phyloP scores from a whole-genome alignment of 1,284 basidiomycete species.

The Gomphus bonarii region DNA sequence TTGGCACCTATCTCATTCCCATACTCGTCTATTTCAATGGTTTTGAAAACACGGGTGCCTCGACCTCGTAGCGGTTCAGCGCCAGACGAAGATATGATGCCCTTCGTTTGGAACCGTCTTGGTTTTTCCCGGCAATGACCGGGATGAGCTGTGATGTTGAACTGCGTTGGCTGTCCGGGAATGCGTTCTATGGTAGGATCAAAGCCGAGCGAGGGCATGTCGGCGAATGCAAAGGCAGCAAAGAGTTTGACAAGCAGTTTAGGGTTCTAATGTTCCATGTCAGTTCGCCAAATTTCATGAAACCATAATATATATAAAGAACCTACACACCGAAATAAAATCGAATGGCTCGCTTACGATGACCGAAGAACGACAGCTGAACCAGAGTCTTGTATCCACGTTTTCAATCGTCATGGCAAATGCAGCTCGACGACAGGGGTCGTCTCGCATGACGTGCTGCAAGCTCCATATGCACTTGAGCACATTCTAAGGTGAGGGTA shows the following conservation, averaged over 20 bases:
- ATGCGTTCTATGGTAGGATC: neutral
- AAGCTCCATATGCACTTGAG: neutral
- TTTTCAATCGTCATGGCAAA: constrained; percentile 14
- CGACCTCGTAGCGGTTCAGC: neutral
- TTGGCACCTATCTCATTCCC: neutral
- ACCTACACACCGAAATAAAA: neutral
- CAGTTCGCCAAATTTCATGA: neutral
- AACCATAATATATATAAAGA: neutral
- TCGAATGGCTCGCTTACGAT: too few species aligned
- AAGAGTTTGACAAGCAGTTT: neutral
- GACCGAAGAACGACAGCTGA: neutral
- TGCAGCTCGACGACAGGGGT: constrained; percentile 13
- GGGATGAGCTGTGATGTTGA: neutral
- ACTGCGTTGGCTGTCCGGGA: neutral
- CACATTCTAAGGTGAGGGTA: neutral
- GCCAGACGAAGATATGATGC: neutral
- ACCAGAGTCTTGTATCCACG: neutral
- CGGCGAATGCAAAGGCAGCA: neutral
- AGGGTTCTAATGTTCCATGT: neutral
- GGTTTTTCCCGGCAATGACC: neutral
- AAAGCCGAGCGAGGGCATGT: neutral
- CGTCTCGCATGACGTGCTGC: constrained; percentile 11
- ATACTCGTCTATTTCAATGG: neutral
- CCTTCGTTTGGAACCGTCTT: neutral
- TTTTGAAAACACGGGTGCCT: neutral